Evolutionary conservation across 306 rosid genomes (phyloP), one percentile per base, ranked within the genome.

Genomic region (Macrotyloma uniflorum): DNA sequence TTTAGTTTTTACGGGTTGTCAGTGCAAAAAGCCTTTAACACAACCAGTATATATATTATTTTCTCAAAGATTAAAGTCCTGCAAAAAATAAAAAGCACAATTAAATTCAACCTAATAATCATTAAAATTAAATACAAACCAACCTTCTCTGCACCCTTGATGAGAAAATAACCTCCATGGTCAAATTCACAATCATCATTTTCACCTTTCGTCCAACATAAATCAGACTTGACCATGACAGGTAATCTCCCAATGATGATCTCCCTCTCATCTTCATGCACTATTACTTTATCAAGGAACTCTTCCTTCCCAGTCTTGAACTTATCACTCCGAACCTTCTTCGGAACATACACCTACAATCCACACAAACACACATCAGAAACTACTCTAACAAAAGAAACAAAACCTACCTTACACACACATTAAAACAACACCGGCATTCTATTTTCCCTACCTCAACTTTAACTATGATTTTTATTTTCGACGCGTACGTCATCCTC

Each of bases 141-240:
- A 80, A 93, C 99, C 91, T 93, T 95, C 80, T 95, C 98, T 3
- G 98, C 96, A 65, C 99, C 99, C 90, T 95, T 93, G 49, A 95
- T 84, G 40, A 93, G 59, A 77, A 95, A 95, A 75, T 95, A 95
- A 43, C 99, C 99, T 67, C 99, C 99, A 51, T 84, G 89, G 69
- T 95, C 99, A 82, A 88, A 91, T 40, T 95, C 98, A 72, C 97
- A 93, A 67, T 95, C 98, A 67, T 80, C 84, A 78, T 90, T 93
- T 67, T 91, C 90, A 0, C 40, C 97, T 69, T 87, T 95, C 98
- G 85, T 89, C 93, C 96, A 91, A 67, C 99, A 95, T 13, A 95
- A 71, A 82, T 95, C 89, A 49, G 99, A 93, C 82, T 80, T 95
- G 33, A 95, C 98, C 99, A 95, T 95, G 32, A 95, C 95, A 61